Base-by-base conservation (phyloP, 768 basidiomycete genomes). In the Termitomyces sp. region DNA sequence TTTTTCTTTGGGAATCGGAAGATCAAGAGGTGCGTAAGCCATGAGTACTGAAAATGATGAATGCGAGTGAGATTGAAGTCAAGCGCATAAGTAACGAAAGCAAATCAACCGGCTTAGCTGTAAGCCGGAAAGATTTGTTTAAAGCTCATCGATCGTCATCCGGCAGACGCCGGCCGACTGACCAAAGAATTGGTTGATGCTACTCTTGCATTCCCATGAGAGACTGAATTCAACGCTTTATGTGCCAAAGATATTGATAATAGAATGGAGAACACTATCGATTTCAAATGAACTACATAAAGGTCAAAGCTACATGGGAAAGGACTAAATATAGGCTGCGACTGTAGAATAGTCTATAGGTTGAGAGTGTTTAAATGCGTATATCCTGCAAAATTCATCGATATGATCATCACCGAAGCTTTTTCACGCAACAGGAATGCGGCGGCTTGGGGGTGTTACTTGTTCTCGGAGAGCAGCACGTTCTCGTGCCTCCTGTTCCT, bases 1-100 rank as follows among this genome's bases (percentile, higher is more conserved):
- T 59, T 86, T 76, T 52, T 81, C 82, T 55, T 71, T 56, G 1
- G 83, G 76, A 50, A 90, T 70, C 0, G 90, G 89, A 10, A 85
- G 75, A 52, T 76, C 64, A 40, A 88, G 74, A 2, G 79, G 79
- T 50, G 75, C 74, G 40, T 78, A 14, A 18, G 56, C 61, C 61
- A 60, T 66, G 54, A 54, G 55, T 50, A 53, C 35, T 36, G 28
- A 26, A 16, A 22, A 38, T 26, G 54, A 33, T 16, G 32, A 35
- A 51, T 60, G 47, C 60, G 52, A 60, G 59, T 22, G 2, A 36
- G 35, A 36, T 20, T 13, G 45, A 48, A 51, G 40, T 30, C 32
- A 52, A 50, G 44, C 7, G 16, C 48, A 63, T 61, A 54, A 51
- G 56, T 50, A 45, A 40, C 30, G 45, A 55, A 56, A 56, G 47